Base-by-base conservation (phyloP, 257 asterid species). In the Primulina tabacum region DNA sequence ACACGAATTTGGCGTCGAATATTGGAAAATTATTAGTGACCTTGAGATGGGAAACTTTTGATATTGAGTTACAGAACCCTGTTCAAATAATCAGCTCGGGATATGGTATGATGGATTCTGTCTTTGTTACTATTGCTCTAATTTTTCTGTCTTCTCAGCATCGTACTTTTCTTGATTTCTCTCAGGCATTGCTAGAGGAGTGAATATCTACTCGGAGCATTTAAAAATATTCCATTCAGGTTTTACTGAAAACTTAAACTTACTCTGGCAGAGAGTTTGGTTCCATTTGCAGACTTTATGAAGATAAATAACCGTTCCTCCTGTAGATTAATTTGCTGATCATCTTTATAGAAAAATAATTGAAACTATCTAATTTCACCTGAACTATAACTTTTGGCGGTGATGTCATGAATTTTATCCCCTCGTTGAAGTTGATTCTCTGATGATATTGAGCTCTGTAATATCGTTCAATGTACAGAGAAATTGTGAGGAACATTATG, bases 131-230 rank as follows among this genome's bases (percentile, higher is more conserved):
- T 34, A 29, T 62, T 17, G n/a, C 75, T 37, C 21, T 34, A 17
- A 29, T 64, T 16, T 16, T 65, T 60, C 69, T 64, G 30, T 28
- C 50, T 28, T 34, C 8, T 16, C 56, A 50, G 8, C 56, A 64
- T 60, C 37, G 3, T 30, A 34, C 64, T 56, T 69, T 65, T 78
- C 17, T 72, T 78, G 61, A 29, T 73, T 69, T 64, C 61, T 60
- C 64, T 71, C 88, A 89, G 96, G 98, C 99, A 63, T 78, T 94
- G 86, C 89, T 94, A 52, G 99, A 94, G 87, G 99, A 94, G 86
- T 91, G 97, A 97, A 76, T 92, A 76, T 81, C 89, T 50, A 86
- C 89, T 77, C 94, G 89, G 59, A 77, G 80, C 80, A 84, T 79
- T 60, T 95, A 87, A 64, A 89, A 92, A 71, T 88, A 80, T 76